Evolutionary conservation across 2,329 filamentous ascomycete genomes (phyloP).

Genomic region (Fusarium annulatum): DNA sequence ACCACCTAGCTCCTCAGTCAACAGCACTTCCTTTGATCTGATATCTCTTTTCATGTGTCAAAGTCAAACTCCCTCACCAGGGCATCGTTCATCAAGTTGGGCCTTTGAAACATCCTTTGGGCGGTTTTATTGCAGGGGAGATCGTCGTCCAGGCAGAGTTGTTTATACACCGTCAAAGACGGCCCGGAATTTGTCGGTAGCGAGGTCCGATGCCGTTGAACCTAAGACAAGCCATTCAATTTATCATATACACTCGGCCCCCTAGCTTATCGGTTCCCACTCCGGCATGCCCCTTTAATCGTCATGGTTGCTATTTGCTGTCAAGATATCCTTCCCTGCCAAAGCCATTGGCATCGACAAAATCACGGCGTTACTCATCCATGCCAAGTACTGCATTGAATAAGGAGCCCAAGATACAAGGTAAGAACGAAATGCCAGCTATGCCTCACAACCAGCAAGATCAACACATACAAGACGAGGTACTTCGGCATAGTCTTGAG

Average conservation of each 20-base stretch:
- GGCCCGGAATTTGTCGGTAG: slow-evolving; percentile 14
- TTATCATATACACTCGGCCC: slow-evolving; percentile 4
- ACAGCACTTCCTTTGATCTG: not conserved
- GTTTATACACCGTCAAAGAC: slow-evolving; percentile 7
- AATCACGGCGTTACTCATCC: slow-evolving; percentile 4
- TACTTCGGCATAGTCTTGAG: slow-evolving; percentile 68
- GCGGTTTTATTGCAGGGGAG: slow-evolving; percentile 2
- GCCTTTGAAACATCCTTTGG: not conserved
- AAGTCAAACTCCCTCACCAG: not conserved
- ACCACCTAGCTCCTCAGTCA: not conserved
- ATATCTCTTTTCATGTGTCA: slow-evolving; percentile 1
- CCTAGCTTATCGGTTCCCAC: slow-evolving; percentile 12
- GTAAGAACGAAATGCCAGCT: not conserved
- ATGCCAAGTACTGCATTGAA: not conserved
- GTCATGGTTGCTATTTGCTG: slow-evolving; percentile 1
- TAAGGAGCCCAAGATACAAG: not conserved
- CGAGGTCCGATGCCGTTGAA: slow-evolving; percentile 28
- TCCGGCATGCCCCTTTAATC: slow-evolving; percentile 3
- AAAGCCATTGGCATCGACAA: not conserved
- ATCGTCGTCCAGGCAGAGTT: slow-evolving; percentile 9
- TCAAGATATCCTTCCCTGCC: not conserved
- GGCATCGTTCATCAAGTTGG: not conserved
- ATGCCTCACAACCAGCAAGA: slow-evolving; percentile 34
- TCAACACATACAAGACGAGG: slow-evolving; percentile 59
- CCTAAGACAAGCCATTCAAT: slow-evolving; percentile 21